A percentile compares a stretch with the other conserved stretches of the same genome.
phyloP scores from a whole-genome alignment of 164 flowering plant species.

The Chimonanthus praecox region DNA sequence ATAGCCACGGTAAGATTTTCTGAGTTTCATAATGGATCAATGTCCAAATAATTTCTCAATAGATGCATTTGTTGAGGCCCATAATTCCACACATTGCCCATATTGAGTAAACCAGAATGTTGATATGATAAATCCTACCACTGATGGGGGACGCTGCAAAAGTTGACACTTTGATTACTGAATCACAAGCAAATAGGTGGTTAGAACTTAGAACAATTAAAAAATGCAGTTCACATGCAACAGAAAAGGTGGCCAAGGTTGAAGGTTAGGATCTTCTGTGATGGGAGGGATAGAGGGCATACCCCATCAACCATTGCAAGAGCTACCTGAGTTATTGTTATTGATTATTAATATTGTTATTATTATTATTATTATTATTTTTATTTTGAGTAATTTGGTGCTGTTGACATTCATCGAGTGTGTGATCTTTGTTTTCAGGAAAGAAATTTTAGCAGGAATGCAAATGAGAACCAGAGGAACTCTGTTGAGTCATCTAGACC shows the following conservation, averaged over 20 bases:
- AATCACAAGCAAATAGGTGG: neutral
- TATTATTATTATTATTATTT: too few relatives aligned
- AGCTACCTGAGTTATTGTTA: too few relatives aligned
- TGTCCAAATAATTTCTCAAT: neutral
- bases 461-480: constrained; percentile 50
- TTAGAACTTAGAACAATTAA: neutral
- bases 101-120: neutral
- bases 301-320: neutral
- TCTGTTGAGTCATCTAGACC: constrained; percentile 71
- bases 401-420: constrained; percentile 1
- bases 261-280: neutral
- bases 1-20: constrained; percentile 25
- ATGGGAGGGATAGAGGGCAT: neutral
- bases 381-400: too few relatives aligned
- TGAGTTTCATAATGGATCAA: neutral
- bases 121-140: neutral
- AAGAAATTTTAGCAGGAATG: constrained; percentile 26
- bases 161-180: too few relatives aligned
- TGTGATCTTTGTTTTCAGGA: constrained; percentile 44
- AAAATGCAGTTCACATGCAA: neutral
- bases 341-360: too few relatives aligned
- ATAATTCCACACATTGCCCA: neutral
- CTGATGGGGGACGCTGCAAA: neutral
- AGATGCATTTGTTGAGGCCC: neutral
- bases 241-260: neutral